Percentiles rank a stretch among this genome's conserved stretches.
Conservation (phyloP, 2,329 filamentous ascomycete species). For the Calonectria henricotiae region DNA sequence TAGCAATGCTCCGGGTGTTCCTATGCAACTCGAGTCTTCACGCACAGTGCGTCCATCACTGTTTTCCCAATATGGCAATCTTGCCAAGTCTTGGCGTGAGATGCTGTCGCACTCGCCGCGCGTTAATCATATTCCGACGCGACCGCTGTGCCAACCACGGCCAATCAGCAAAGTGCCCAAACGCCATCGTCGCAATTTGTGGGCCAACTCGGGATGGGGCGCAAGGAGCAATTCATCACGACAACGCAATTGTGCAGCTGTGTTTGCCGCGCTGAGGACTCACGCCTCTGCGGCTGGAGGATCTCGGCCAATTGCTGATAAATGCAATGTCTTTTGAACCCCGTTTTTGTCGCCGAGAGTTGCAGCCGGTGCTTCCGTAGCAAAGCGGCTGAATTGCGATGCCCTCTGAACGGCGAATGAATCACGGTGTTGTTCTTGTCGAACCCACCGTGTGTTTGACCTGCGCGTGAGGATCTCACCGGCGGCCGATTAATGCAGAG, state of each 20-base stretch:
- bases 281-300: background rate
- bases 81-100: background rate
- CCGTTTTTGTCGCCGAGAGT: background rate
- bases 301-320: background rate
- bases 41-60: background rate
- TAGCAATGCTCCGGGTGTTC: too few species aligned
- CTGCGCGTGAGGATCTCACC: background rate
- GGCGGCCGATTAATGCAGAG: background rate
- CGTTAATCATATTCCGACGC: background rate
- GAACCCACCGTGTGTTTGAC: background rate
- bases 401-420: background rate
- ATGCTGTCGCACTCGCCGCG: background rate
- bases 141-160: background rate
- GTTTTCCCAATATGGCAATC: background rate
- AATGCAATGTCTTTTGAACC: background rate
- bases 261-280: background rate
- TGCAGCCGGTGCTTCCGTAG: conserved; percentile 2
- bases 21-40: too few species aligned
- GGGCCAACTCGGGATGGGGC: background rate
- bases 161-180: background rate
- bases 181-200: background rate
- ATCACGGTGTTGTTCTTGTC: background rate
- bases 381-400: background rate
- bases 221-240: background rate
- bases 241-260: background rate